Evolutionary conservation across 805 yeast species (phyloP), one percentile per base, ranked within the genome.

Genomic region (Candida loeiensis): DNA sequence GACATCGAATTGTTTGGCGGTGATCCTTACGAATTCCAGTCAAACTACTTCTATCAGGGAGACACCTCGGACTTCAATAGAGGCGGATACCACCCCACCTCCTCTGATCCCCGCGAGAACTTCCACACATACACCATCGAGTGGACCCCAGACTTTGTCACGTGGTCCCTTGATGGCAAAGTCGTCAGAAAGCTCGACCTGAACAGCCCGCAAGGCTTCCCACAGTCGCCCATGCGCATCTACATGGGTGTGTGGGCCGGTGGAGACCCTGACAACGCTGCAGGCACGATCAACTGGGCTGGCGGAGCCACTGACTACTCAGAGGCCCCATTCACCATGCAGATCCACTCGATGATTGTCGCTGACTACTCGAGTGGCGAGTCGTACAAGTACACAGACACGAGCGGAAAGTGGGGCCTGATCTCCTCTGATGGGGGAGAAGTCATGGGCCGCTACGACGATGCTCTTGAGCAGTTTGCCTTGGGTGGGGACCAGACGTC

Each of bases 141-240:
- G 49, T 89, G 96, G 96, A 78, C 82, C 2, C 64, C 76, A 49
- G 82, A 80, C 31, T 54, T 66, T 6, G 64, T 84, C 29, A 68
- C 74, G 6, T 90, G 95, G 89, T 76, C 74, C 42, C 51, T 87
- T 18, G 95, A 90, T 54, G 95, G 91, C 20, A 55, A 47, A 6
- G 68, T 71, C 1, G 78, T 86, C 7, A 79, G 97, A 68, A 75
- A 85, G 1, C 64, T 90, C 39, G 31, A 54, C 8, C 70, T 77
- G 41, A 63, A 66, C 41, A 58, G 56, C 41, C 66, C 80, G 16
- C 73, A 78, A 54, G 95, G 95, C 4, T 90, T 76, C 61, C 97
- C 97, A 31, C 95, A 89, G 64, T 68, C 88, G n/a, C 97, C 97
- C 36, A 86, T 89, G 90, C 73, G 66, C 48, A 57, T 84, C 9